These are phyloP conservation scores for Talaromyces liani DNA, from an alignment of 495 filamentous ascomycete genomes.

Conservation along the genomic window DNA sequence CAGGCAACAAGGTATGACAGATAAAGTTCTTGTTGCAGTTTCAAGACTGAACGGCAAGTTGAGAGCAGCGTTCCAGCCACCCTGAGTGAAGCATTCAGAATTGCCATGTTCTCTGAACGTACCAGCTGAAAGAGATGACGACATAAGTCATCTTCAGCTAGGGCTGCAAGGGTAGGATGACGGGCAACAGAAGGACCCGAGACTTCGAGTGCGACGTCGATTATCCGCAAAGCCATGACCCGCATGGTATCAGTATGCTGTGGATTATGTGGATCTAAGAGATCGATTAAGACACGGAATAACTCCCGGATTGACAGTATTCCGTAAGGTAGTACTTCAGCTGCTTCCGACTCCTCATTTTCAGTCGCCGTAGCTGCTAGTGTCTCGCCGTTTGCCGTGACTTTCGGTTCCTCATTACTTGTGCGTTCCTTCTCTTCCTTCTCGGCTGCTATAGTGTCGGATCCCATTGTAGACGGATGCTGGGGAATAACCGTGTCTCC, in stretches of 20 bases:
- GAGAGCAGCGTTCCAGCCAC: slow-evolving; percentile 86
- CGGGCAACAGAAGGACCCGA: slow-evolving; percentile 92
- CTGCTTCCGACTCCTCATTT: slow-evolving; percentile 26
- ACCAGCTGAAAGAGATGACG: slow-evolving; percentile 95
- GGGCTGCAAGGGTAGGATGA: slow-evolving; percentile 77
- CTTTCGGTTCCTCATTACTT: slow-evolving; percentile 31
- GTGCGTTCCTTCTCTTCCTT: slow-evolving; percentile 29
- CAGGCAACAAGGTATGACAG: slow-evolving; percentile 91
- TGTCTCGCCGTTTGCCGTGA: slow-evolving; percentile 27
- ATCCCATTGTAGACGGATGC: slow-evolving; percentile 35
- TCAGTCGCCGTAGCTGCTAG: slow-evolving; percentile 34
- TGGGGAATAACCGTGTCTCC: slow-evolving; percentile 52
- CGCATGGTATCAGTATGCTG: slow-evolving; percentile 91
- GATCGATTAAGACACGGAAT: slow-evolving; percentile 89
- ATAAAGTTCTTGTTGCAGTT: slow-evolving; percentile 95
- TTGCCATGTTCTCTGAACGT: slow-evolving; percentile 88
- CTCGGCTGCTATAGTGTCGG: slow-evolving; percentile 30
- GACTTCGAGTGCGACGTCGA: slow-evolving; percentile 95
- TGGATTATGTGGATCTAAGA: slow-evolving; percentile 86
- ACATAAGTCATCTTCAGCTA: slow-evolving; percentile 92
- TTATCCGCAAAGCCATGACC: slow-evolving; percentile 94
- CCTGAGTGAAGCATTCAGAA: slow-evolving; percentile 83
- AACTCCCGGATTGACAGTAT: slow-evolving; percentile 90
- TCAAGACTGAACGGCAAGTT: slow-evolving; percentile 86
- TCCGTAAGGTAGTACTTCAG: slow-evolving; percentile 77